phyloP scores from a whole-genome alignment of 768 basidiomycete genomes.

The Pisolithus marmoratus region DNA sequence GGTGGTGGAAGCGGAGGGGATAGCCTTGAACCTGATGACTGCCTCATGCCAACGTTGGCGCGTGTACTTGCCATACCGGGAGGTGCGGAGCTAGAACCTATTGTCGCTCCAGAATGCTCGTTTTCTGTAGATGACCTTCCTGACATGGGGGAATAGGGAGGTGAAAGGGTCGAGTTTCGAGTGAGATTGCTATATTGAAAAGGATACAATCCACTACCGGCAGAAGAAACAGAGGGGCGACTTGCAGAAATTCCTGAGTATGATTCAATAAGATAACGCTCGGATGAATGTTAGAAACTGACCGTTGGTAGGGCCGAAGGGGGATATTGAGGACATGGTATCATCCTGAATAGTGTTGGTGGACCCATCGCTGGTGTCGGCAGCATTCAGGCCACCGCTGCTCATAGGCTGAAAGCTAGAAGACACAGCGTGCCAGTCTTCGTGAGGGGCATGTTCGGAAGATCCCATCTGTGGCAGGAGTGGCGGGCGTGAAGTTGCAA shows the following conservation, averaged over 20 bases:
- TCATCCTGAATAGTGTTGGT: constrained; percentile 6
- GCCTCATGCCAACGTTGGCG: constrained; percentile 10
- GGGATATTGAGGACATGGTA: constrained; percentile 12
- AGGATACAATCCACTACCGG: constrained; percentile 7
- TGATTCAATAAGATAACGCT: constrained; percentile 7
- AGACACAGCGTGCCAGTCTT: constrained; percentile 14
- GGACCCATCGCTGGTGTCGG: constrained; percentile 3
- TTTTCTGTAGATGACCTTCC: constrained; percentile 10
- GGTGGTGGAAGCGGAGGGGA: constrained; percentile 11
- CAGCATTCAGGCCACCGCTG: constrained; percentile 3
- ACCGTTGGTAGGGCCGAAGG: constrained; percentile 17
- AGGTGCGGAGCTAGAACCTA: constrained; percentile 3
- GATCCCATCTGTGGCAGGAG: constrained; percentile 20
- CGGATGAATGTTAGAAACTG: constrained; percentile 7
- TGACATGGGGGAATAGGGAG: constrained; percentile 17
- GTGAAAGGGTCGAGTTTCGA: constrained; percentile 16
- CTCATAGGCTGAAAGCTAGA: constrained; percentile 15
- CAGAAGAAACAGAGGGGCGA: constrained; percentile 10
- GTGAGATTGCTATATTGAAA: constrained; percentile 18
- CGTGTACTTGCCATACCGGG: constrained; percentile 15
- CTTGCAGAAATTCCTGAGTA: constrained; percentile 4
- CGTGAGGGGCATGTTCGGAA: constrained; percentile 10
- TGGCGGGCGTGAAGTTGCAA: constrained; percentile 22
- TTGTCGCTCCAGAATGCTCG: constrained; percentile 12
- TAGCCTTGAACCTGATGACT: constrained; percentile 11